Conservation (phyloP, 768 basidiomycete species). For the Kwoniella dendrophila region DNA sequence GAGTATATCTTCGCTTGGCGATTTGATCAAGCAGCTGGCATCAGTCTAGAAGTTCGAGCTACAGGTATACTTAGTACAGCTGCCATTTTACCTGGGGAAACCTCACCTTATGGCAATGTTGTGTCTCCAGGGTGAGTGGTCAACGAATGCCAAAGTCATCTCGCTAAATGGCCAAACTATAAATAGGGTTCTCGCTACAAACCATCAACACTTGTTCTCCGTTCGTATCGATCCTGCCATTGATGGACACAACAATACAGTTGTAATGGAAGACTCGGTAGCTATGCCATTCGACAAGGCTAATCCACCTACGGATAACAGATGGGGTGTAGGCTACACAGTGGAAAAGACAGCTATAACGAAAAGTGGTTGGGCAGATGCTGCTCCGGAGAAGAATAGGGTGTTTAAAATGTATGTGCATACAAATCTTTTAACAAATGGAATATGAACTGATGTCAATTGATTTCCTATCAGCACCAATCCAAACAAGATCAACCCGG, state of each 20-base stretch:
- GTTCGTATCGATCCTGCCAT: conserved; percentile 35
- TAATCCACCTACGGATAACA: conserved; percentile 16
- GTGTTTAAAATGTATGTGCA: conserved; percentile 35
- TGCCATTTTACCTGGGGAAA: conserved; percentile 45
- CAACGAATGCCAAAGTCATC: too few relatives aligned
- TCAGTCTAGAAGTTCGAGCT: conserved; percentile 49
- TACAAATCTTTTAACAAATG: background rate
- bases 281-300: conserved; percentile 22
- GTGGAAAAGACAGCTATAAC: conserved; percentile 37
- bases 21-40: conserved; percentile 46
- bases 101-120: conserved; percentile 37
- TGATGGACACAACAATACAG: conserved; percentile 38
- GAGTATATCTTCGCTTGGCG: conserved; percentile 32
- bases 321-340: conserved; percentile 36
- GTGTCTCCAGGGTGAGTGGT: conserved; percentile 39
- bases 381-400: conserved; percentile 37
- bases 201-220: conserved; percentile 38
- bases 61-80: conserved; percentile 50
- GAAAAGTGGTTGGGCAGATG: conserved; percentile 41
- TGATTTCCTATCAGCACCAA: conserved; percentile 33
- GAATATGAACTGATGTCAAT: background rate
- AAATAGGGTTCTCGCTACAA: conserved; percentile 32
- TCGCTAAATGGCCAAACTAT: too few relatives aligned
- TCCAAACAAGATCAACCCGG: conserved; percentile 38
- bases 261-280: conserved; percentile 46